Percentiles rank a stretch among this genome's conserved stretches.
phyloP scores from a whole-genome alignment of 129 eudicot genomes.

The Flaveria robusta region DNA sequence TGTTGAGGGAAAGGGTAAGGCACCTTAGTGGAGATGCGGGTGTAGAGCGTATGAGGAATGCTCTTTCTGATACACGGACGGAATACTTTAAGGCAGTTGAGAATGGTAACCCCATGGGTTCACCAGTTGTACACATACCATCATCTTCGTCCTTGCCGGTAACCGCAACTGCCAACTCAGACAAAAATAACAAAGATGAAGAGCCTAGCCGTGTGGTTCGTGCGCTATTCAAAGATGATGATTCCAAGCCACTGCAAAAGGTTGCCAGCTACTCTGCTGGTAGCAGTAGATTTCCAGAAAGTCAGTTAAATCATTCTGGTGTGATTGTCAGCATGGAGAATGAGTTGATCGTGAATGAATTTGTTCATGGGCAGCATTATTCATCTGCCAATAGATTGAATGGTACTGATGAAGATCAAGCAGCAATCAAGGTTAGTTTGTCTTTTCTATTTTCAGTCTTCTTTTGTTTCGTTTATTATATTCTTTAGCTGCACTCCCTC shows the following conservation, averaged over 20 bases:
- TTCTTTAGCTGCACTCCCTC: not conserved
- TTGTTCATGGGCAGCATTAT: constrained; percentile 67
- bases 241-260: constrained; percentile 23
- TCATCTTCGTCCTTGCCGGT: constrained; percentile 38
- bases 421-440: constrained; percentile 50
- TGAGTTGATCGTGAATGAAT: constrained; percentile 80
- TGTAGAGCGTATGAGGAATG: constrained; percentile 72
- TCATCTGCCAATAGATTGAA: constrained; percentile 38
- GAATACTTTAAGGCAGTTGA: constrained; percentile 69
- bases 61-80: constrained; percentile 66
- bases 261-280: constrained; percentile 45
- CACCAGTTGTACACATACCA: constrained; percentile 44
- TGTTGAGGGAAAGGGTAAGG: constrained; percentile 68
- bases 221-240: constrained; percentile 63
- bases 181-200: constrained; percentile 34
- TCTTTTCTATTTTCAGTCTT: not conserved
- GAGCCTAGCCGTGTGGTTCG: constrained; percentile 60
- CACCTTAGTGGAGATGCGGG: constrained; percentile 90
- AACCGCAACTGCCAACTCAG: constrained; percentile 24
- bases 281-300: constrained; percentile 23
- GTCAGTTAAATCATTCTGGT: constrained; percentile 27
- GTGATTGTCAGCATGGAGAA: constrained; percentile 58
- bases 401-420: constrained; percentile 41
- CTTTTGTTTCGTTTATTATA: not conserved
- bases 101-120: constrained; percentile 42